Evolutionary conservation across 2,329 filamentous ascomycete genomes (phyloP), one percentile per base, ranked within the genome.

Genomic region (Paramyrothecium sp.): DNA sequence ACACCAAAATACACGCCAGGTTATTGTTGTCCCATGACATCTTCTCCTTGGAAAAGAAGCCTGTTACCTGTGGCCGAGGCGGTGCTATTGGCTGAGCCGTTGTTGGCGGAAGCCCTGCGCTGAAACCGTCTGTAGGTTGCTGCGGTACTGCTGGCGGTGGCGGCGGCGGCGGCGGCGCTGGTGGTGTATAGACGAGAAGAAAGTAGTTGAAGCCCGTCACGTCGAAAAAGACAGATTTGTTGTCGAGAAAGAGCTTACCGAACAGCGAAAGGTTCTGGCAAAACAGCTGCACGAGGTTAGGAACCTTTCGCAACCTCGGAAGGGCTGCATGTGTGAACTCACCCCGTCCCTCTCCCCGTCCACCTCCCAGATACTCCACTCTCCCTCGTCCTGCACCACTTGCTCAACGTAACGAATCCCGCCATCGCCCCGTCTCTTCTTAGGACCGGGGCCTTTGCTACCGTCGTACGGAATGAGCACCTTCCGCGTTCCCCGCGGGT

Each of bases 11-110:
- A 71, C 95, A 99, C 1, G 95, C 95, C 5, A 99, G 82, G 64
- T 98, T 99, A 74, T 99, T 98, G 68, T 94, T 93, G 68, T 99
- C 95, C 94, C 95, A 99, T 3, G 92, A 97, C 81, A 97, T 90
- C 73, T 98, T 98, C 74, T 99, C 95, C 71, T 99, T 98, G 61
- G 91, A 96, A 78, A 98, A 99, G 81, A 98, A 98, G n/a, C 95
- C 95, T 1, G 94, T 85, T 30, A 97, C 88, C 54, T 74, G 73
- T 12, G 71, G 71, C 54, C 51, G 20, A 59, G 53, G 38, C 13
- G 19, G 51, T 49, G 17, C 4, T 13, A 16, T 51, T 54, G 34
- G 12, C 53, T 30, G 26, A 5, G 26, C 26, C 10, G 26, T 30
- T 10, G 26, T 30, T 10, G 4, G 26, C 10, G 26, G 26, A 30